Percentiles rank a stretch among this genome's conserved stretches.
These are phyloP conservation scores for Claviceps cyperi DNA, from an alignment of 2,329 filamentous ascomycete genomes.

Conservation along the genomic window DNA sequence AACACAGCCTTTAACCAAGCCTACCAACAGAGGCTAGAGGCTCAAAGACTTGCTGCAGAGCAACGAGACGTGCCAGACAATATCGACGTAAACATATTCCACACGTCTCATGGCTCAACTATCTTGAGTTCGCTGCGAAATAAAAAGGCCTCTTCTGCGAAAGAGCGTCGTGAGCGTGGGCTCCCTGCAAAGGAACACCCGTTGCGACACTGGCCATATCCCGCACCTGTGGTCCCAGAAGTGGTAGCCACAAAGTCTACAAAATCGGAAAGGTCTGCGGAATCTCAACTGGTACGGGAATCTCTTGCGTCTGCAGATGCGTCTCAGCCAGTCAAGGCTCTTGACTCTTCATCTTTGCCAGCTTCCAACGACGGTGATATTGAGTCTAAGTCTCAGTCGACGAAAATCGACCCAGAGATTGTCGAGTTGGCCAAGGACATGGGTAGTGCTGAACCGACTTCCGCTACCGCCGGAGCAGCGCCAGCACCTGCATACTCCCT, in stretches of 20 bases:
- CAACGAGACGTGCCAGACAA: conserved; percentile 23
- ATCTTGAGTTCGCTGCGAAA: conserved; percentile 26
- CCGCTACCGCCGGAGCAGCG: conserved; percentile 2
- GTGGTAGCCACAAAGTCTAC: neutral
- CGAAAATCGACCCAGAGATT: conserved; percentile 5
- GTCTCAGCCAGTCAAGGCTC: neutral
- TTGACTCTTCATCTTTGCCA: neutral
- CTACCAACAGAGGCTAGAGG: conserved; percentile 5
- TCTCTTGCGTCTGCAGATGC: neutral
- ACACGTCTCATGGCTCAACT: conserved; percentile 29
- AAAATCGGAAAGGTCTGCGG: neutral
- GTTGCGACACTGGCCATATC: conserved; percentile 20
- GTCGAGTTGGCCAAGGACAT: conserved; percentile 15
- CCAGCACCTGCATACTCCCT: conserved; percentile 44
- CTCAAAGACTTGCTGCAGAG: conserved; percentile 8
- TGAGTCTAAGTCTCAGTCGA: neutral
- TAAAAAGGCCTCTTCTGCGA: conserved; percentile 7
- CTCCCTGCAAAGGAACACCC: conserved; percentile 22
- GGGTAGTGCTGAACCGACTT: conserved; percentile 5
- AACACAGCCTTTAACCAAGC: conserved; percentile 2
- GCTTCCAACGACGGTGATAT: neutral
- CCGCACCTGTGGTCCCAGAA: conserved; percentile 10
- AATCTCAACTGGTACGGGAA: neutral
- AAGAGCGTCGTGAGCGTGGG: conserved; percentile 5
- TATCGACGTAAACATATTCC: conserved; percentile 34